These are phyloP conservation scores for Hemileccinum rubropunctum DNA, from an alignment of 768 basidiomycete species.

Conservation along the genomic window DNA sequence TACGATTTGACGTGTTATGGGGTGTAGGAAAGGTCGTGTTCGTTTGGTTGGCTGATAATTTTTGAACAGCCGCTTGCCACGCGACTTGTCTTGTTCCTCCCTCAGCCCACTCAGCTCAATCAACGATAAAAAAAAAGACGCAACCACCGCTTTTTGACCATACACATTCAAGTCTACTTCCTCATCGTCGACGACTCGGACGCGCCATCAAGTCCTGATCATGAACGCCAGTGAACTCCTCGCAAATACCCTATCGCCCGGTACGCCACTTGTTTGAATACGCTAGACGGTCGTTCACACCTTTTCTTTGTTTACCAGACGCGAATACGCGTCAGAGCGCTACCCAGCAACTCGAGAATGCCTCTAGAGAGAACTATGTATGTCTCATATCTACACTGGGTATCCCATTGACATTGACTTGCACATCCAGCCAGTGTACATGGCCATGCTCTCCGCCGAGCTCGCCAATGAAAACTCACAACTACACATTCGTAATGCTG, in stretches of 20 bases:
- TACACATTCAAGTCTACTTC: neutral
- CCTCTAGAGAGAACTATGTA: slow-evolving; percentile 87
- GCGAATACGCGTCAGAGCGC: slow-evolving; percentile 89
- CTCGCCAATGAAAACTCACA: slow-evolving; percentile 72
- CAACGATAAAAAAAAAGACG: slow-evolving; percentile 3
- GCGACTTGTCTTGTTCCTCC: slow-evolving; percentile 23
- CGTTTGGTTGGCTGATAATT: slow-evolving; percentile 11
- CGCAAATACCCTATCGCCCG: slow-evolving; percentile 87
- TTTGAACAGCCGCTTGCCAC: slow-evolving; percentile 38
- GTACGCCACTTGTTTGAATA: slow-evolving; percentile 45
- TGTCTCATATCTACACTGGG: slow-evolving; percentile 31
- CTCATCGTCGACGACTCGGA: slow-evolving; percentile 24
- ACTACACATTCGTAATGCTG: slow-evolving; percentile 86
- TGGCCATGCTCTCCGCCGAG: slow-evolving; percentile 84
- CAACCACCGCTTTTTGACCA: slow-evolving; percentile 8
- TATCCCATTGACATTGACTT: slow-evolving; percentile 19
- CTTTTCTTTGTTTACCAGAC: slow-evolving; percentile 49
- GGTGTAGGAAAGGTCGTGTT: slow-evolving; percentile 6
- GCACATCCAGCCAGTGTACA: slow-evolving; percentile 76
- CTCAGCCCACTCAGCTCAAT: slow-evolving; percentile 32
- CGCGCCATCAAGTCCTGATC: slow-evolving; percentile 32
- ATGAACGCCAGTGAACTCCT: slow-evolving; percentile 94
- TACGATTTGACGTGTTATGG: slow-evolving; percentile 21
- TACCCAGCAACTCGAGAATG: slow-evolving; percentile 83
- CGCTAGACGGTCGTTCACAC: slow-evolving; percentile 28